Base-by-base conservation (phyloP, 208 protist genomes). In the Tritrichomonas foetus region DNA sequence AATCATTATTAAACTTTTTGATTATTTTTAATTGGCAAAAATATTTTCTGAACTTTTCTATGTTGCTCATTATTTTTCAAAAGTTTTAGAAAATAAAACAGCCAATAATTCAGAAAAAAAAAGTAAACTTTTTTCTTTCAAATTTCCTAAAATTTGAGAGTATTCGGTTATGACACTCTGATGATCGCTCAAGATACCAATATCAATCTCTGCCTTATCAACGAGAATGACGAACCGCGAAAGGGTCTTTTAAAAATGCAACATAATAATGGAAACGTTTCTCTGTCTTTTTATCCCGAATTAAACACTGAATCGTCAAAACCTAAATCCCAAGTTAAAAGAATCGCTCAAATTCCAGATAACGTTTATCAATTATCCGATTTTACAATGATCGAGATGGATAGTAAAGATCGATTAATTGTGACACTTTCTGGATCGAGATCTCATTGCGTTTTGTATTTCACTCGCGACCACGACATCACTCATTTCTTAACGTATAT, bases 371-470 rank as follows among this genome's bases (percentile, higher is more conserved):
- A 89, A 39, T 16, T 89, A 2, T 57, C 47, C 20, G 78, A 89
- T 57, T 89, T 89, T 61, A 89, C 78, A 89, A 89, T 89, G 78
- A 89, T 89, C 47, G 78, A 89, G 30, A 89, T 89, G 78, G 78
- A 89, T 30, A 14, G 41, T 13, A n/a, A 89, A 22, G 78, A 89
- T 36, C 78, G 78, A 39, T 49, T 89, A n/a, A 47, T 89, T 39
- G 78, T 89, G 0, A 89, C 78, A 39, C 47, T 89, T 57, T 89
- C 78, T 57, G 78, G 78, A 11, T 89, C 78, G 5, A 53, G 78
- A 89, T 89, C 78, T 8, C 78, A 89, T 89, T 89, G 78, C n/a
- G 78, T 89, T 36, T 50, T 89, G 33, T 89, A 89, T 61, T 89
- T 89, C 78, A 89, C 78, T 8, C 41, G 78, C 3, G 78, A 89